phyloP scores from a whole-genome alignment of 805 yeast species.

The Ogataea methylovora region DNA sequence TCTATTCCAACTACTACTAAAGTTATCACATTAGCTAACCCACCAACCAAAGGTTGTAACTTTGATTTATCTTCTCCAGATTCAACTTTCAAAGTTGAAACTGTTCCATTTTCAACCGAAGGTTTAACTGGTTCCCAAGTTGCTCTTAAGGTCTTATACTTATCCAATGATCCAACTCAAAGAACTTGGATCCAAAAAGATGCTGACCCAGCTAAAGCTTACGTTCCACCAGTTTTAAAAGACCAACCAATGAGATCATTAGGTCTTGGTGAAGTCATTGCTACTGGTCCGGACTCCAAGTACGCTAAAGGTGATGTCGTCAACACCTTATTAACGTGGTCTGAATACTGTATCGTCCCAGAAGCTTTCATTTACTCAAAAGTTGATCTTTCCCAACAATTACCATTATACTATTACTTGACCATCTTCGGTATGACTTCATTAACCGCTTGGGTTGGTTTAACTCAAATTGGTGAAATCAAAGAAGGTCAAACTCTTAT shows the following conservation, averaged over 20 bases:
- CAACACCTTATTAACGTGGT: slow-evolving; percentile 36
- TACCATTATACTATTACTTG: slow-evolving; percentile 37
- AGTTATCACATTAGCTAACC: slow-evolving; percentile 1
- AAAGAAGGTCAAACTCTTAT: slow-evolving; percentile 38
- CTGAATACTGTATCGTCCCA: slow-evolving; percentile 33
- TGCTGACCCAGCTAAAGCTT: slow-evolving; percentile 22
- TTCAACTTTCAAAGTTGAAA: slow-evolving; percentile 10
- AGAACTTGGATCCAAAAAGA: slow-evolving; percentile 45
- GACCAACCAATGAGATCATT: slow-evolving; percentile 37
- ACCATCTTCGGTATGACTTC: slow-evolving; percentile 51
- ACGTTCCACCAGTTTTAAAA: slow-evolving; percentile 30
- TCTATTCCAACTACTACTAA: slow-evolving; percentile 1
- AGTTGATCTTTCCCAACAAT: slow-evolving; percentile 19
- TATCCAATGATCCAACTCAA: slow-evolving; percentile 59
- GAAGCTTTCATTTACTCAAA: slow-evolving; percentile 21
- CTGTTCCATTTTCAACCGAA: slow-evolving; percentile 1
- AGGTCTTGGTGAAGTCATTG: slow-evolving; percentile 43
- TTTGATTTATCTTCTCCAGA: slow-evolving; percentile 6
- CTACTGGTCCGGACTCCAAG: slow-evolving; percentile 8
- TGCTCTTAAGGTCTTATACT: slow-evolving; percentile 34
- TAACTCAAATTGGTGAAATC: slow-evolving; percentile 41
- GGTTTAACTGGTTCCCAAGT: slow-evolving; percentile 18
- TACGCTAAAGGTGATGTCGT: slow-evolving; percentile 39
- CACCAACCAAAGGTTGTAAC: slow-evolving; percentile 2
- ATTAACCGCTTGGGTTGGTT: slow-evolving; percentile 53